phyloP scores from a whole-genome alignment of 176 grass and related monocot genomes.

The Rhynchospora tenuis region DNA sequence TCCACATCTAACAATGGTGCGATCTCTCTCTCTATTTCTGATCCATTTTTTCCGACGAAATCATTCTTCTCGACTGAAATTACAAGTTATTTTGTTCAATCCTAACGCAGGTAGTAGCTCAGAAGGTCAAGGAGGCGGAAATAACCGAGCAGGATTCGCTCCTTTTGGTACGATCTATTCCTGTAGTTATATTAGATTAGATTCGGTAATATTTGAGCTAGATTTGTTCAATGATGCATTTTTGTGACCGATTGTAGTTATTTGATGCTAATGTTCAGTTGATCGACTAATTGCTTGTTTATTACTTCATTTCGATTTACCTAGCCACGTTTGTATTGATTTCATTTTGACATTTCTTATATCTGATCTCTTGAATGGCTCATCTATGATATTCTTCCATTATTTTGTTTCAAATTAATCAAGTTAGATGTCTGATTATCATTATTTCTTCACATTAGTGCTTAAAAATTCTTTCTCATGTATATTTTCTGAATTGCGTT shows the following conservation, averaged over 20 bases:
- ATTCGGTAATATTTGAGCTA: neutral
- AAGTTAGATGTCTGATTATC: neutral
- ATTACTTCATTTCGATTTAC: neutral
- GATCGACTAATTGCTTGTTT: neutral
- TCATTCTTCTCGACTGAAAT: neutral
- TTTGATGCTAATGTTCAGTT: slow-evolving; percentile 16
- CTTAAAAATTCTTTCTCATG: neutral
- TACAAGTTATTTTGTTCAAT: slow-evolving; percentile 14
- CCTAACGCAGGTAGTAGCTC: slow-evolving; percentile 47
- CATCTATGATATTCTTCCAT: neutral
- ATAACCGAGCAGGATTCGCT: slow-evolving; percentile 95
- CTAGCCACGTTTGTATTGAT: neutral
- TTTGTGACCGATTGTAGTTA: neutral
- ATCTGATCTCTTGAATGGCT: neutral
- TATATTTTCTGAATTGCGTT: neutral
- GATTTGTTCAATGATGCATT: slow-evolving; percentile 18
- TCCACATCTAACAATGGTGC: slow-evolving; percentile 28
- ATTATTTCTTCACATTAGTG: neutral
- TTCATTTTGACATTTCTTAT: slow-evolving; percentile 1
- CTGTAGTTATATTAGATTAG: slow-evolving; percentile 3
- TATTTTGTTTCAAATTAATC: neutral
- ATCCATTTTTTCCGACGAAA: neutral
- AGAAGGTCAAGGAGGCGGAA: slow-evolving; percentile 84
- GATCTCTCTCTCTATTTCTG: neutral
- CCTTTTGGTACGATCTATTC: slow-evolving; percentile 50